A percentile compares a stretch with the other conserved stretches of the same genome.
Conservation (phyloP, 352 stramenopile genomes). For the Globisporangium orthogonon region DNA sequence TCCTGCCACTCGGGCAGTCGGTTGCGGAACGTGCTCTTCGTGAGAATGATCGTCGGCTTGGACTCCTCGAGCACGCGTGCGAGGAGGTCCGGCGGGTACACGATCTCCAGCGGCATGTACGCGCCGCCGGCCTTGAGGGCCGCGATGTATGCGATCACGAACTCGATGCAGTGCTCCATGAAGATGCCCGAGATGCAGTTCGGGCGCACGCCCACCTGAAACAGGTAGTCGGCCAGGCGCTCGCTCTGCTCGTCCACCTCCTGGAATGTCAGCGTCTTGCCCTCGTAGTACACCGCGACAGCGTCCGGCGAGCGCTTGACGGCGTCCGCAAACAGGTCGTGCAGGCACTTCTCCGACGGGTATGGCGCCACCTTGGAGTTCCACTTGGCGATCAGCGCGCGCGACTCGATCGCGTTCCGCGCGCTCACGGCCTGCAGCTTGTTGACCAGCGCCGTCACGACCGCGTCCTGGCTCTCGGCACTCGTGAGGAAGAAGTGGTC, state of each 20-base stretch:
- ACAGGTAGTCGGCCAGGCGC: conserved; percentile 59
- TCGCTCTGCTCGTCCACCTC: conserved; percentile 66
- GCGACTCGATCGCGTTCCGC: conserved; percentile 38
- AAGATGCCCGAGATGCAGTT: conserved; percentile 79
- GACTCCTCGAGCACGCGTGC: conserved; percentile 86
- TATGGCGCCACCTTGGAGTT: conserved; percentile 53
- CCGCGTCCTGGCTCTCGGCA: conserved; percentile 20
- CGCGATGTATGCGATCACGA: conserved; percentile 88
- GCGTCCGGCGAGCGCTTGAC: conserved; percentile 56
- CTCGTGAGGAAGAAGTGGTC: conserved; percentile 62
- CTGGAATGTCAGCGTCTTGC: conserved; percentile 53
- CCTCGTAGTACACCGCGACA: conserved; percentile 70
- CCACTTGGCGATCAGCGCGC: conserved; percentile 33
- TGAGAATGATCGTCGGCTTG: conserved; percentile 83
- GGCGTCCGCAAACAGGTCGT: conserved; percentile 74
- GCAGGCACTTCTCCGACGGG: conserved; percentile 65
- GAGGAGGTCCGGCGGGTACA: conserved; percentile 89
- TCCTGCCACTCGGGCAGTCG: conserved; percentile 64
- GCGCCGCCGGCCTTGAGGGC: conserved; percentile 86
- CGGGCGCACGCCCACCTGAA: conserved; percentile 49
- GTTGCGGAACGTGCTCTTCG: conserved; percentile 64
- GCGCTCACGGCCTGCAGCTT: conserved; percentile 28
- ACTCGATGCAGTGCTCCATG: conserved; percentile 91
- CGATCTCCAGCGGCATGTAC: conserved; percentile 88
- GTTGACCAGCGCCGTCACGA: conserved; percentile 26